These are phyloP conservation scores for Dactylonectria estremocensis DNA, from an alignment of 2,329 filamentous ascomycete species.

Conservation along the genomic window DNA sequence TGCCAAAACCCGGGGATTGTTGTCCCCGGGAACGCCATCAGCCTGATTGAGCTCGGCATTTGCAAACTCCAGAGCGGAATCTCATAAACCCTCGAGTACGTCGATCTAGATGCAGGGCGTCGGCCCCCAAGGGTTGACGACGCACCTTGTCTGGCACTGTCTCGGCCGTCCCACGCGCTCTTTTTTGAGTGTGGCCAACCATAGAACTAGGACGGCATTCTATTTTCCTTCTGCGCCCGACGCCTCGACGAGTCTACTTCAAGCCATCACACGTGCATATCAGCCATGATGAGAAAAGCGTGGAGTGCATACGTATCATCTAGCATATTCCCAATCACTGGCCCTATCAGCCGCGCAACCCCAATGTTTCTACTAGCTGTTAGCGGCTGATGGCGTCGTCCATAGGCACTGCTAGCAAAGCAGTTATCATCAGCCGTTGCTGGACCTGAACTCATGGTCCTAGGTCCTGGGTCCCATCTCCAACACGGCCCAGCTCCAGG, in stretches of 20 bases:
- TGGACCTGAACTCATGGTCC: neutral
- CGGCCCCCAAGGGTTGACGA: neutral
- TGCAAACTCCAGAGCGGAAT: neutral
- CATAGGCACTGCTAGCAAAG: neutral
- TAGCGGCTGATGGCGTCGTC: constrained; percentile 1
- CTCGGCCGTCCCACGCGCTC: neutral
- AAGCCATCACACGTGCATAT: neutral
- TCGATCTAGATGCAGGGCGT: constrained; percentile 5
- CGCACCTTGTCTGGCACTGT: neutral
- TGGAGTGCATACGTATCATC: neutral
- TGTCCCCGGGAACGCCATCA: neutral
- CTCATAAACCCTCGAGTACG: neutral
- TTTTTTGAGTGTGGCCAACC: neutral
- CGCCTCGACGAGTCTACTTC: neutral
- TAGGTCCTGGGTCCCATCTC: neutral
- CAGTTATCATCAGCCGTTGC: neutral
- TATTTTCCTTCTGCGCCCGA: neutral
- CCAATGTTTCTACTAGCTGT: constrained; percentile 2
- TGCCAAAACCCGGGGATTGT: neutral
- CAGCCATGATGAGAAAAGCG: neutral
- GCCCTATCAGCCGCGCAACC: neutral
- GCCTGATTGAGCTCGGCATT: neutral
- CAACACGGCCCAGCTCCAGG: neutral
- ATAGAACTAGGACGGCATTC: neutral
- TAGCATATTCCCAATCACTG: neutral